Percentiles rank a stretch among this genome's conserved stretches.
phyloP scores from a whole-genome alignment of 768 basidiomycete species.

The Hebeloma cylindrosporum region DNA sequence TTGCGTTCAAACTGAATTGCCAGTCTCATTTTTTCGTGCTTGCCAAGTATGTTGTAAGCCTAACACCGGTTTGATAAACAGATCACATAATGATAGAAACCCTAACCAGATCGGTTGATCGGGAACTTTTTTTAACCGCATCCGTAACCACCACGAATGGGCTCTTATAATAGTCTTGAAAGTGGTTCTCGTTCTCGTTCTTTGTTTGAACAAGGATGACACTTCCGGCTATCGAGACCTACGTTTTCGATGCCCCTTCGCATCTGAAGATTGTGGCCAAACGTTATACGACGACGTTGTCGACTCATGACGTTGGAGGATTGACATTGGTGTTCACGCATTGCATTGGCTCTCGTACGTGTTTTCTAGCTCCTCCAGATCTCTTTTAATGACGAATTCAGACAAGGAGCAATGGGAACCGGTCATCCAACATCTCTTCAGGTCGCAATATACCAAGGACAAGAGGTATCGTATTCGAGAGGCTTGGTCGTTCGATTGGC shows the following conservation, averaged over 20 bases:
- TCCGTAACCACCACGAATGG: too few species aligned
- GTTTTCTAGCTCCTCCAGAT: neutral
- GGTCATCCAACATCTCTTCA: slow-evolving; percentile 39
- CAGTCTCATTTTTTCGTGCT: too few species aligned
- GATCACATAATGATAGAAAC: too few species aligned
- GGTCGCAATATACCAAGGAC: slow-evolving; percentile 22
- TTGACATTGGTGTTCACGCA: slow-evolving; percentile 49
- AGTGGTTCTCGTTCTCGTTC: too few species aligned
- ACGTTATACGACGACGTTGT: slow-evolving; percentile 35
- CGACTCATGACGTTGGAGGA: slow-evolving; percentile 30
- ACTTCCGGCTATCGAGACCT: too few species aligned
- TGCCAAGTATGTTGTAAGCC: too few species aligned
- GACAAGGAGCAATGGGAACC: slow-evolving; percentile 62
- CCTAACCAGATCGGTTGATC: too few species aligned
- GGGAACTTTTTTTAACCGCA: too few species aligned
- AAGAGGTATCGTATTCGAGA: slow-evolving; percentile 34
- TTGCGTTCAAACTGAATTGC: too few species aligned
- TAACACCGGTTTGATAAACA: too few species aligned
- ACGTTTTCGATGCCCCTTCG: slow-evolving; percentile 22
- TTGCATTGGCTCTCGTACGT: slow-evolving; percentile 48
- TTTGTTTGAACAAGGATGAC: too few species aligned
- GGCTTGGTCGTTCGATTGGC: slow-evolving; percentile 53
- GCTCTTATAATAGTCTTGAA: too few species aligned
- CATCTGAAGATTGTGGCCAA: slow-evolving; percentile 45
- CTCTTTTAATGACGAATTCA: slow-evolving; percentile 18